Evolutionary conservation across 2,329 filamentous ascomycete genomes (phyloP), one percentile per base, ranked within the genome.

Genomic region (Dothistroma pini): DNA sequence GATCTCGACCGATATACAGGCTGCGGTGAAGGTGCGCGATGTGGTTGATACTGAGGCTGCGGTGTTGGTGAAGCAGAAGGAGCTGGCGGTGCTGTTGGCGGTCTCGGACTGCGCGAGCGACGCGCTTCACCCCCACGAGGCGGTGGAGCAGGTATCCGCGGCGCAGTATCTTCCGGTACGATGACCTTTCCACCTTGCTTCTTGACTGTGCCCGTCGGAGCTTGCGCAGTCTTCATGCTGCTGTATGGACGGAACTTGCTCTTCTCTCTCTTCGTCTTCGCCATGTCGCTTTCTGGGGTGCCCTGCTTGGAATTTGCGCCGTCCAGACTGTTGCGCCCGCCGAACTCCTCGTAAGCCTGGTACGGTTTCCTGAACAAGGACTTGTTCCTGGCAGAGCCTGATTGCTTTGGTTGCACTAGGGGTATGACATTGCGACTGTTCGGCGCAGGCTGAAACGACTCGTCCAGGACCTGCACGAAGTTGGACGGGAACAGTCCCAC

Each of bases 401-500:
- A 74, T 70, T 83, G 82, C 66, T 81, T 88, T 29, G 85, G 81
- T 79, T 81, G 61, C 77, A 80, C 52, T 50, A 66, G 50, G 12
- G 78, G 77, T 59, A 75, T 79, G 67, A 80, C 82, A 60, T 79
- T 87, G 78, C 65, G 86, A 79, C 76, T 91, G 77, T 67, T 84
- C 78, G 64, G 79, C 62, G 79, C 75, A 16, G 95, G 95, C 60
- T 90, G 87, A 74, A 96, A 97, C 74, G 87, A 85, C 62, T 95
- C 86, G 58, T 90, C 89, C 34, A 99, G 83, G 6, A 99, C 84
- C 74, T 96, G 86, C 73, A 99, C 95, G 73, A 99, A 99, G 78
- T 99, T 99, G 71, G 93, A 97, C 0, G 95, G 95, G 72, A 99
- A 99, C 21, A 95, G 82, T 57, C 95, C 95, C 70, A 97, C 88